Evolutionary conservation across 2,329 filamentous ascomycete genomes (phyloP).

Genomic region (Pseudogymnoascus sp.): DNA sequence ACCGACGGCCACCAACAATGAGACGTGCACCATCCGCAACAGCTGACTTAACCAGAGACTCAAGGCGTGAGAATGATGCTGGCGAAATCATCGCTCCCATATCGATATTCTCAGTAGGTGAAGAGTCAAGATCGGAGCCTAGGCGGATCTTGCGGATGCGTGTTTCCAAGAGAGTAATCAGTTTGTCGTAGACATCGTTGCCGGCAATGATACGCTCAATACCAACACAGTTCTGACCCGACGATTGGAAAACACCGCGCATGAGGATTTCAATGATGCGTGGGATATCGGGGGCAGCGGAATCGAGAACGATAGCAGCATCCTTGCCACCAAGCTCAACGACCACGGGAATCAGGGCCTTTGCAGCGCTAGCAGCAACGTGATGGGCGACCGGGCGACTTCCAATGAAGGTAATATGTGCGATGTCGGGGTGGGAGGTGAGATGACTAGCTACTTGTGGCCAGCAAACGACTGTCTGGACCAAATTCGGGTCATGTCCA

Average conservation of each 20-base stretch:
- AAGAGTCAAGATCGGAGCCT: slow-evolving; percentile 55
- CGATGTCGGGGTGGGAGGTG: slow-evolving; percentile 75
- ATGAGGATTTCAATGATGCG: slow-evolving; percentile 77
- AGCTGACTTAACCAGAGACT: slow-evolving; percentile 69
- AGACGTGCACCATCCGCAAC: slow-evolving; percentile 72
- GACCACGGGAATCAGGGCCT: slow-evolving; percentile 76
- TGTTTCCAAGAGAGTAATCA: slow-evolving; percentile 64
- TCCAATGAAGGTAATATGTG: slow-evolving; percentile 93
- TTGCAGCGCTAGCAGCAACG: slow-evolving; percentile 80
- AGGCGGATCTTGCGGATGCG: slow-evolving; percentile 68
- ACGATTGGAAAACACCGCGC: slow-evolving; percentile 87
- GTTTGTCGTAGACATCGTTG: slow-evolving; percentile 64
- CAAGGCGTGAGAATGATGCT: slow-evolving; percentile 65
- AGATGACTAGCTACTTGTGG: slow-evolving; percentile 73
- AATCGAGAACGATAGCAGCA: slow-evolving; percentile 81
- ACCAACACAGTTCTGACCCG: slow-evolving; percentile 95
- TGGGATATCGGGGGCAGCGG: slow-evolving; percentile 53
- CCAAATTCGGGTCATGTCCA: slow-evolving; percentile 71
- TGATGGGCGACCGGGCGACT: slow-evolving; percentile 79
- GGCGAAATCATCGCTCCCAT: slow-evolving; percentile 86
- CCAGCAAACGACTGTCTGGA: slow-evolving; percentile 84
- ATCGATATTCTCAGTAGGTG: slow-evolving; percentile 52
- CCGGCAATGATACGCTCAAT: slow-evolving; percentile 87
- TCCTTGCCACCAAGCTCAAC: slow-evolving; percentile 95
- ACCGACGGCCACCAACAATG: slow-evolving; percentile 68